A percentile compares a stretch with the other conserved stretches of the same genome.
Conservation (phyloP, 257 asterid species). For the Agastache rugosa region DNA sequence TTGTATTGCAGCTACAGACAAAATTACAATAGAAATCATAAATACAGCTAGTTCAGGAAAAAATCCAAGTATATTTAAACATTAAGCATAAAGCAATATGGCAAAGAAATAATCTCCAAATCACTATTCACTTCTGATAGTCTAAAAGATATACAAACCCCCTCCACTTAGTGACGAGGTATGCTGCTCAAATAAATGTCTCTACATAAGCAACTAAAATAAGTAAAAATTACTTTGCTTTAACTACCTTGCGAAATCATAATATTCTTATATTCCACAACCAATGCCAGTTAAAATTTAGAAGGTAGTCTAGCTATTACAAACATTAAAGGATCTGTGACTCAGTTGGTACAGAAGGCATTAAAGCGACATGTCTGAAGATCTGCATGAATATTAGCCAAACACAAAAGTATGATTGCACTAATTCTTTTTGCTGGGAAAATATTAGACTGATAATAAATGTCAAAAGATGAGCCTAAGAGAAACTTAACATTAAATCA, state of each 20-base stretch:
- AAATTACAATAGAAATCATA: constrained; percentile 4
- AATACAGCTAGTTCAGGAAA: background rate
- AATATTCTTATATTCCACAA: background rate
- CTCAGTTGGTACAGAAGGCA: background rate
- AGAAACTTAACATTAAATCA: background rate
- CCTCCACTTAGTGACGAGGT: background rate
- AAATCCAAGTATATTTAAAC: background rate
- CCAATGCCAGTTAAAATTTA: background rate
- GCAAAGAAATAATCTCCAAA: background rate
- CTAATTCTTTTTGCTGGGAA: background rate
- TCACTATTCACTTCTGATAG: too few relatives aligned
- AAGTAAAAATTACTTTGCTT: background rate
- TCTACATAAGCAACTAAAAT: background rate
- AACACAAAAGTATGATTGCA: background rate
- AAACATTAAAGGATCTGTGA: background rate
- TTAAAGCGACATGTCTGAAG: background rate
- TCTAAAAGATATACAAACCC: too few relatives aligned
- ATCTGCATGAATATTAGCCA: background rate
- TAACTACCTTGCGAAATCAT: background rate
- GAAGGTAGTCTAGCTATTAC: background rate
- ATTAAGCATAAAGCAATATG: constrained; percentile 1
- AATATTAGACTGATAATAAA: background rate
- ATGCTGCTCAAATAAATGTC: background rate
- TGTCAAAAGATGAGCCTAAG: background rate
- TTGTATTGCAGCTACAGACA: constrained; percentile 68